Evolutionary conservation across 169 alveolate species (phyloP), one percentile per base, ranked within the genome.

Genomic region (Plasmodium adleri): DNA sequence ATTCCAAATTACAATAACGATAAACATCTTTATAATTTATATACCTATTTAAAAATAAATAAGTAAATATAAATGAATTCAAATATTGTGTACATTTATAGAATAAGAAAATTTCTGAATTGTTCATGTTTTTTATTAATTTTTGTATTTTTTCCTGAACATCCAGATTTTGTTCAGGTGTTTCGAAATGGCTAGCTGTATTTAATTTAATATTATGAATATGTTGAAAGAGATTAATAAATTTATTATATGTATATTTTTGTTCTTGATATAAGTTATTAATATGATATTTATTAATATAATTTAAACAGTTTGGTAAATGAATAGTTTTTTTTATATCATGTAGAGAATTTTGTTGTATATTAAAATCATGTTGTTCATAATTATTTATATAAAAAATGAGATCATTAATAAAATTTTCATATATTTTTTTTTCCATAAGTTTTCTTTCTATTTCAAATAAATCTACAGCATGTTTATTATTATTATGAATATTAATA

Each of bases 51-150:
- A 78, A 56, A 68, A 76, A 74, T 26, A 90, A 72, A 78, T 73
- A 73, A 22, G 80, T 73, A 67, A 56, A 68, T 56, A 73, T 62
- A 83, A 75, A 62, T 15, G 89, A 76, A 54, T 72, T 72, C 56
- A 88, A 60, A 88, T 67, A 71, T 66, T 88, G 93, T 71, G 88
- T 71, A 73, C 88, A 76, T 49, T 76, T 76, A 67, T 70, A 72
- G 72, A 88, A 88, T 17, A 88, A 12, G 56, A 72, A 87, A 87
- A 88, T 20, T 49, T 60, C 91, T 67, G 91, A 83, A 83, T 72
- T 50, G 91, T 83, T 83, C 91, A 83, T 67, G 58, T 56, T 83
- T 83, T 83, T 83, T 32, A 83, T 68, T 62, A 83, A 8, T 68
- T 66, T 83, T 58, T 68, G 50, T 12, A 83, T 56, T 67, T 52